Base-by-base conservation (phyloP, 768 basidiomycete species). In the Mrakia gelida region DNA sequence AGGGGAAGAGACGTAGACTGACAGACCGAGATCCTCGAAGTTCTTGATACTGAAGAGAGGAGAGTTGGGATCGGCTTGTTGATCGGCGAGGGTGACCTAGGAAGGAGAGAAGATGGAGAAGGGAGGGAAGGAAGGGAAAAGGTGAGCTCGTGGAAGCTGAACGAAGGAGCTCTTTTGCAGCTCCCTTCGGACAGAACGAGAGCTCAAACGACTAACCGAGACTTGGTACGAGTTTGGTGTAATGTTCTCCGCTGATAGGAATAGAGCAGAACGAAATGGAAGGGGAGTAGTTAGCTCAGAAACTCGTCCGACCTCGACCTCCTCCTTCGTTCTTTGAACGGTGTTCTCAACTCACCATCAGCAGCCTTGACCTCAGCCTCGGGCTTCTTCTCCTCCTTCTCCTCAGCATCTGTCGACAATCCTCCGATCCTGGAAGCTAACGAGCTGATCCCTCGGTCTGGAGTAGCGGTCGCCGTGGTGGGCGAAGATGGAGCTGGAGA, bases 1-100 rank as follows among this genome's bases (percentile, higher is more conserved):
- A n/a, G 54, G 30, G 52, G 62, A 16, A 73, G n/a, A 56, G 30
- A 32, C 30, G 61, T 45, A 43, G 16, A 88, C 94, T 82, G 54
- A 98, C 95, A 99, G 85, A 79, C 95, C 95, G 65, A 99, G 89
- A 80, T 98, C 92, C 83, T 99, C 95, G 80, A 99, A 99, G 0
- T 92, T 90, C 84, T 98, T 96, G 41, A 89, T 92, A 75, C 94
- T 96, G 85, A 88, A 96, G 23, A 99, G 85, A 4, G 96, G 97
- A n/a, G 96, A 98, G 83, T 96, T 91, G 59, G 94, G 92, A 83
- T 99, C 93, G 41, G 88, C 90, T 85, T 98, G 97, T 83, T 96
- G 93, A 86, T 98, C 95, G 71, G 95, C 95, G 77, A 98, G 88
- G 28, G 95, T 98, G 80, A 99, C 95, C 94, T 94, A 45, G 45